Evolutionary conservation across 371 early-diverging fungal genomes (phyloP), one percentile per base, ranked within the genome.

Genomic region (Mortierella sp.): DNA sequence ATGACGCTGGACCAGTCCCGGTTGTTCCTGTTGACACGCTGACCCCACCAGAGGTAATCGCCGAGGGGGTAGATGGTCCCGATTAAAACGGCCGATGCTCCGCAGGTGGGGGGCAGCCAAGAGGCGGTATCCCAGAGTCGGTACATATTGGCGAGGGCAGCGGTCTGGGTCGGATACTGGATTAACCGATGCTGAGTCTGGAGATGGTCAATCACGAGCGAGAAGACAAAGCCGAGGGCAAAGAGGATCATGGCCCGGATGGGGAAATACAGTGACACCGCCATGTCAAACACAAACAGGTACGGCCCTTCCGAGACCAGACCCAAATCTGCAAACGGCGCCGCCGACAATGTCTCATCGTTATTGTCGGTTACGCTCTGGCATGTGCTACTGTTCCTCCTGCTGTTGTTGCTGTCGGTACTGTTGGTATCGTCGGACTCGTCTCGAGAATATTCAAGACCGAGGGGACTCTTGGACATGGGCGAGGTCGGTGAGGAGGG

Each of bases 81-180:
- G 24, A 93, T 86, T 49, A 93, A 65, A 24, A 85, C 82, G 6
- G 89, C 92, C 21, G 91, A 76, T 41, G 85, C 75, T 12, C 93
- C 93, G 70, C 93, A 92, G 5, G 87, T 87, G 3, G 91, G 87
- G 11, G 92, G 91, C 12, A 93, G 81, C 93, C 92, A 93, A 4
- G 87, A 83, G 11, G 91, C 91, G 2, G 90, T 88, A 41, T 87
- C 84, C 83, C 90, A 89, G 71, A 89, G 79, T 55, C 83, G 81
- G 21, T 81, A 65, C 43, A 82, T 75, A 54, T 78, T 78, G 55
- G 35, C 18, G 10, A 65, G 38, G 35, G 65, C 65, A 41, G 65
- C 65, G 16, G 65, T 65, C 65, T 65, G 65, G 38, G 74, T 77
- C 27, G 84, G 76, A 76, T 89, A 90, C 29, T 88, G 87, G 21